Percentiles rank a stretch among this genome's conserved stretches.
phyloP scores from a whole-genome alignment of 2,329 filamentous ascomycete genomes.

The Pestalotiopsis sp. region DNA sequence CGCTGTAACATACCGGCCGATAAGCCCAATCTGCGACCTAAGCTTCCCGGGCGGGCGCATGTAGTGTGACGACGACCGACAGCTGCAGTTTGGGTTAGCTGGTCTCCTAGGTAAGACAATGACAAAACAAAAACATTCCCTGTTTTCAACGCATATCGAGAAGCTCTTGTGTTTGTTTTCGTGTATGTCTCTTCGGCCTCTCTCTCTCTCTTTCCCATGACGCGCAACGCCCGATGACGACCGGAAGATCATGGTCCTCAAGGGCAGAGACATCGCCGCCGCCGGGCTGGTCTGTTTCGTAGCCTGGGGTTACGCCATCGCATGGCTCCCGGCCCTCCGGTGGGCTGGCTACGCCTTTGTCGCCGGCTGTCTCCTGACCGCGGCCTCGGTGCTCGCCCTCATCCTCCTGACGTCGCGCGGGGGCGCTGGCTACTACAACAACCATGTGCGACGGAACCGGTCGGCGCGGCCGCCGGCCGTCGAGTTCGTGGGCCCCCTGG shows the following conservation, averaged over 20 bases:
- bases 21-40: background rate
- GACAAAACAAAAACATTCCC: background rate
- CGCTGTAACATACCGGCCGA: background rate
- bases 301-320: conserved; percentile 84
- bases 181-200: background rate
- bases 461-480: conserved; percentile 45
- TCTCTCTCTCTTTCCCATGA: background rate
- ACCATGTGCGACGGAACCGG: conserved; percentile 39
- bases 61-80: background rate
- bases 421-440: conserved; percentile 27
- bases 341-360: conserved; percentile 86
- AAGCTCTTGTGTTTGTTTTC: background rate
- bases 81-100: background rate
- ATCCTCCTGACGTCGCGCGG: conserved; percentile 65
- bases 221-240: background rate
- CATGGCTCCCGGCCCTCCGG: conserved; percentile 81
- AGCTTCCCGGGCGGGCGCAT: background rate
- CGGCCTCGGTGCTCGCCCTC: conserved; percentile 58
- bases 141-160: no score
- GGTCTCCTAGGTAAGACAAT: background rate
- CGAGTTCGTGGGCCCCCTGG: conserved; percentile 62
- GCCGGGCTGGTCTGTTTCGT: conserved; percentile 73
- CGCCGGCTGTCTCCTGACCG: conserved; percentile 63
- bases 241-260: conserved; percentile 64
- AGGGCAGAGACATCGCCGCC: conserved; percentile 72